Base-by-base conservation (phyloP, 2,329 filamentous ascomycete genomes). In the Pseudogymnoascus sp. region DNA sequence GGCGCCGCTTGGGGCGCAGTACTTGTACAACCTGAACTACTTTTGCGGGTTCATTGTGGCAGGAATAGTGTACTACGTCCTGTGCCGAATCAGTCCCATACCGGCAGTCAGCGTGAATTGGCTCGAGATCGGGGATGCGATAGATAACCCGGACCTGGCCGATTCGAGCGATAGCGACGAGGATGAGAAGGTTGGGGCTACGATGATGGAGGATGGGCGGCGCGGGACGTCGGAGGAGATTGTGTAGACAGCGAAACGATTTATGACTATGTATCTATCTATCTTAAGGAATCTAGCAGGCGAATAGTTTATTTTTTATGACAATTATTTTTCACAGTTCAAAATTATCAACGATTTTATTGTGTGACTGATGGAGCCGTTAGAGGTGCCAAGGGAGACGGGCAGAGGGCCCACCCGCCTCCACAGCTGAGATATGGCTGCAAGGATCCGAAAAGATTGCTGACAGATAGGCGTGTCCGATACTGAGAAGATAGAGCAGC, bases 21-120 rank as follows among this genome's bases (percentile, higher is more conserved):
- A 95, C 71, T 84, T 97, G 63, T 97, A 96, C 78, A 89, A 92
- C 66, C 71, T 97, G 68, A 96, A 96, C 74, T 97, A 92, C 78
- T 95, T 97, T 72, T 82, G 83, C 44, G 92, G 92, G 0, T 92
- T 96, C 71, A 78, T 90, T 54, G 82, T 95, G 9, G 83, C 90
- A 0, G 77, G 78, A 0, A 71, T 65, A 0, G 75, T 86, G 6
- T 97, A 97, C 75, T 95, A 83, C 76, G 61, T 72, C 0, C 78
- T 96, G 1, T 92, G 87, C 72, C 82, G 76, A 62, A 35, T 92
- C 26, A 89, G 76, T 64, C 91, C 91, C 0, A 75, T 96, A 0
- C 87, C 89, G 0, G 91, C 88, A 0, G 86, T 82, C 4, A 92
- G 89, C 70, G 81, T 87, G 9, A 77, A 72, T 6, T 96, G 92